Conservation (phyloP, 2,329 filamentous ascomycete species). For the Colletotrichum ledebouriae region DNA sequence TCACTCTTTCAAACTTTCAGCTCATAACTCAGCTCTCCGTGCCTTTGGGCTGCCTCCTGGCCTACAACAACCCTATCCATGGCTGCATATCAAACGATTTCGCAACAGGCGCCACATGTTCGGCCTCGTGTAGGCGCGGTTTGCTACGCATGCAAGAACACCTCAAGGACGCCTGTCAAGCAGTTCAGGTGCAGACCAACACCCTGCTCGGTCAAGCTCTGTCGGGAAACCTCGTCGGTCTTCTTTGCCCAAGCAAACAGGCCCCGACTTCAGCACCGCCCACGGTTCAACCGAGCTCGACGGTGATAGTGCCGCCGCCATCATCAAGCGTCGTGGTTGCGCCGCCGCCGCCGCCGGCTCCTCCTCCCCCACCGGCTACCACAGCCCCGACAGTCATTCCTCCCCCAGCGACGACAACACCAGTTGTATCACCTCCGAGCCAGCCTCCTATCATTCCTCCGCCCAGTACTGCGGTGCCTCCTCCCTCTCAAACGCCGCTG, state of each 20-base stretch:
- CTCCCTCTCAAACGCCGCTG: neutral
- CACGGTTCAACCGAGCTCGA: conserved; percentile 15
- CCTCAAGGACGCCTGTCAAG: conserved; percentile 48
- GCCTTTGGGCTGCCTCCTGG: conserved; percentile 55
- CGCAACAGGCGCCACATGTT: conserved; percentile 52
- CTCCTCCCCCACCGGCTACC: conserved; percentile 11
- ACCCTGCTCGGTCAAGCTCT: conserved; percentile 56
- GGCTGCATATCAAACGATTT: conserved; percentile 56
- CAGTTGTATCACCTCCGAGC: conserved; percentile 7
- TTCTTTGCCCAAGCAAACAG: conserved; percentile 49
- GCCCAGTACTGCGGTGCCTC: neutral
- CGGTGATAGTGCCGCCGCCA: conserved; percentile 8
- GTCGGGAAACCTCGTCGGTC: conserved; percentile 52
- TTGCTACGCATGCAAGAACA: conserved; percentile 47
- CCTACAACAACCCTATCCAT: conserved; percentile 58
- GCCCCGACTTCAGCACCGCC: conserved; percentile 21
- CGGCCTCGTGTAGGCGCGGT: conserved; percentile 51
- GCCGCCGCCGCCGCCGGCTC: conserved; percentile 1
- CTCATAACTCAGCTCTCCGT: conserved; percentile 54
- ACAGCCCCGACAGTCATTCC: neutral
- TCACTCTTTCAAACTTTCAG: conserved; percentile 56
- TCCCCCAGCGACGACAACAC: conserved; percentile 6
- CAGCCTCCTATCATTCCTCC: conserved; percentile 21
- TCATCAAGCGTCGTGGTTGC: conserved; percentile 12
- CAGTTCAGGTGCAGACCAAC: conserved; percentile 45